Conservation (phyloP, 148 eudicot genomes). For the Persicaria maculosa region DNA sequence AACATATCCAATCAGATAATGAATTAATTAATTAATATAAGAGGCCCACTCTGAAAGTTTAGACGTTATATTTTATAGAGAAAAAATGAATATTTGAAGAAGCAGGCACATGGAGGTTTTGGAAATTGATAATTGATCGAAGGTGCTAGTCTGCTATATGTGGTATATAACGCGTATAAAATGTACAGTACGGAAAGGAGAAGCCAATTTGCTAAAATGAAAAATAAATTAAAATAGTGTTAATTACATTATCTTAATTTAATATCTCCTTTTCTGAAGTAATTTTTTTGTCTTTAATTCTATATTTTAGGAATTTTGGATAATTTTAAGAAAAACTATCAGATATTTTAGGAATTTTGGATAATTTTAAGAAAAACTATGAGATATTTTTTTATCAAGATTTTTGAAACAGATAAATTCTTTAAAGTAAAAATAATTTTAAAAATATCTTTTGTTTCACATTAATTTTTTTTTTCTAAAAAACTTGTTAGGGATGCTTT, state of each 20-base stretch:
- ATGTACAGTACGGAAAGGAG: slow-evolving; percentile 1
- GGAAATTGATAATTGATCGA: background rate
- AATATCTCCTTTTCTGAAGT: background rate
- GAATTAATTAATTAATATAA: background rate
- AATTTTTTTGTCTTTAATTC: background rate
- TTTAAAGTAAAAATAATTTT: no score
- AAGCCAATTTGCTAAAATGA: background rate
- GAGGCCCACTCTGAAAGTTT: background rate
- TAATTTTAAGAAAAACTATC: no score
- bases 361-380: no score
- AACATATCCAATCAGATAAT: no score
- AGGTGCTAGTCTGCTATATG: background rate
- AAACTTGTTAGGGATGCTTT: no score
- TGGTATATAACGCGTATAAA: background rate
- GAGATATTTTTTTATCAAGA: no score
- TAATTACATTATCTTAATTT: background rate
- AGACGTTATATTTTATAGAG: background rate
- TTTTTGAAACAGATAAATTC: no score
- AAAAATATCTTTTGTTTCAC: no score
- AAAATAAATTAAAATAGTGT: no score
- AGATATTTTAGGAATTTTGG: no score
- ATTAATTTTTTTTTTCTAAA: no score
- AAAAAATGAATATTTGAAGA: background rate
- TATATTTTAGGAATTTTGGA: no score
- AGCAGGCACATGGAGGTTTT: background rate